Conservation (phyloP, 768 basidiomycete genomes). For the Macrolepiota dolichaula region DNA sequence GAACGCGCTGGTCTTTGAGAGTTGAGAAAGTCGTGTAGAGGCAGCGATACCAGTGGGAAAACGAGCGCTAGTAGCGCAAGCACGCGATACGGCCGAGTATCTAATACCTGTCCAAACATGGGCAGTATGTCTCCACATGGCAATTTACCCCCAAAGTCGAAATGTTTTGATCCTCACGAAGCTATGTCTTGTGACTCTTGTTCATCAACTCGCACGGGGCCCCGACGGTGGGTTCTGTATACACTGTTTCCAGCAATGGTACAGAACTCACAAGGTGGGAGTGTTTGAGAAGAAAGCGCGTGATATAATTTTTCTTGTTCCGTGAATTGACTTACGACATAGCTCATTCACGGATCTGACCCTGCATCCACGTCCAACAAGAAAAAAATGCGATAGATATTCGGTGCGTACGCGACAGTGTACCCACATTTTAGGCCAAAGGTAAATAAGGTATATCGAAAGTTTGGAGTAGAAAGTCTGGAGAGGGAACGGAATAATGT, state of each 20-base stretch:
- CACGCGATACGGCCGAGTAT: background rate
- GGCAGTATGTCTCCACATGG: constrained; percentile 11
- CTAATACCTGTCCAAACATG: constrained; percentile 8
- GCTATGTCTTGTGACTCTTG: background rate
- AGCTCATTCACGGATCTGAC: background rate
- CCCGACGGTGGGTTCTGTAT: background rate
- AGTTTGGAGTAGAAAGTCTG: background rate
- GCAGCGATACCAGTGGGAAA: background rate
- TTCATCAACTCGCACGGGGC: background rate
- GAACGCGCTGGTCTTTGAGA: background rate
- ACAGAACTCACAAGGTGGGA: background rate
- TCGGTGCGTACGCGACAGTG: background rate
- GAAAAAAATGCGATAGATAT: background rate
- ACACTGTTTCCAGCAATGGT: background rate
- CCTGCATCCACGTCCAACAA: background rate
- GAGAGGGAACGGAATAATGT: background rate
- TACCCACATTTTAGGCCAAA: background rate
- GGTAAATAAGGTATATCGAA: background rate
- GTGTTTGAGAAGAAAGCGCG: background rate
- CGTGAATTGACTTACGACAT: background rate
- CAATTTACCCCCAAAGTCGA: background rate
- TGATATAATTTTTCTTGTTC: background rate
- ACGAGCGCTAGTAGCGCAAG: background rate
- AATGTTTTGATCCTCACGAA: background rate
- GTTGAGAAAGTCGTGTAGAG: background rate